These are phyloP conservation scores for Baeospora myosura DNA, from an alignment of 1,284 basidiomycete genomes.

Conservation along the genomic window DNA sequence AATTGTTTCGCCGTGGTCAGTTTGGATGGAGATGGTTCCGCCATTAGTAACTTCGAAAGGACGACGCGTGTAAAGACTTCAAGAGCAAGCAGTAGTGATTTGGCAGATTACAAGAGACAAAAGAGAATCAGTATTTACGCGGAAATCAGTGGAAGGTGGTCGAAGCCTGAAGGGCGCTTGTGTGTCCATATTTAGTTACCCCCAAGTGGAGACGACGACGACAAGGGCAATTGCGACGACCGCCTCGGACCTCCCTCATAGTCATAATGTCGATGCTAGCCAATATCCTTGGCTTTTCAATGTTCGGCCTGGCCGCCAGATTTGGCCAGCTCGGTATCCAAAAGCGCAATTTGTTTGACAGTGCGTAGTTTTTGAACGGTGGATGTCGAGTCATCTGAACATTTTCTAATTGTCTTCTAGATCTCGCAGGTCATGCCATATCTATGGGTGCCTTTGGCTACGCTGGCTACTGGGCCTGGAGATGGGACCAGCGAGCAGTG, in stretches of 20 bases:
- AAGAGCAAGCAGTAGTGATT: not conserved
- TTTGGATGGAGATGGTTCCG: constrained; percentile 36
- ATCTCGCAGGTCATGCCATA: constrained; percentile 55
- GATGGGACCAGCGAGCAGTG: constrained; percentile 53
- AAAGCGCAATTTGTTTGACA: constrained; percentile 56
- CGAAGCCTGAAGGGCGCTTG: too few relatives aligned
- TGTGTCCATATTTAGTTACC: constrained; percentile 4
- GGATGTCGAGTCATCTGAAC: not conserved
- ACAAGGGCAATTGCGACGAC: not conserved
- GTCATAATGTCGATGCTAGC: constrained; percentile 61
- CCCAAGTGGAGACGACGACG: not conserved
- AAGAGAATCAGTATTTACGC: too few relatives aligned
- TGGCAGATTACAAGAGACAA: too few relatives aligned
- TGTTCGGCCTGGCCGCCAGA: constrained; percentile 71
- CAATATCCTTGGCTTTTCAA: constrained; percentile 71
- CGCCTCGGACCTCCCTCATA: too few relatives aligned
- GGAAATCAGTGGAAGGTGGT: not conserved
- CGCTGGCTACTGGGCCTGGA: constrained; percentile 61
- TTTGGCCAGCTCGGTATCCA: constrained; percentile 80
- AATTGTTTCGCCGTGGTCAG: constrained; percentile 54
- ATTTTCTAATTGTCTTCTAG: constrained; percentile 26
- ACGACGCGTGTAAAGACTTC: constrained; percentile 4
- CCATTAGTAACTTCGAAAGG: constrained; percentile 13
- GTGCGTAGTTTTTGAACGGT: constrained; percentile 36
- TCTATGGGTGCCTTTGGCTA: constrained; percentile 64